phyloP scores from a whole-genome alignment of 2,329 filamentous ascomycete species.

The Colletotrichum simmondsii region DNA sequence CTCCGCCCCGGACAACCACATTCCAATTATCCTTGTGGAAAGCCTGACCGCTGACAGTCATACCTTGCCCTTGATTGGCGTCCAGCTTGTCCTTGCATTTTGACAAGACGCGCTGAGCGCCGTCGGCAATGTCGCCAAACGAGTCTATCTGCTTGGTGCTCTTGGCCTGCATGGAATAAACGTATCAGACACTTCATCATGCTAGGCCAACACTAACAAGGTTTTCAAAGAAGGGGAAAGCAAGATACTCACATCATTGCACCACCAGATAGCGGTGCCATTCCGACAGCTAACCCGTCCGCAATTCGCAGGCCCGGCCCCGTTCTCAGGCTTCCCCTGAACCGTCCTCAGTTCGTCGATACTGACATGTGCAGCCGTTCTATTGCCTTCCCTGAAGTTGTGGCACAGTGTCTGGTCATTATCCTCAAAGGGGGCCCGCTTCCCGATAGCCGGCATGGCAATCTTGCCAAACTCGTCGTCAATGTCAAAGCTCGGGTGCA shows the following conservation, averaged over 20 bases:
- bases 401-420: conserved; percentile 3
- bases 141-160: conserved; percentile 11
- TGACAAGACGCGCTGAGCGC: conserved; percentile 11
- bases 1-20: conserved; percentile 10
- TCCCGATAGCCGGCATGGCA: not conserved
- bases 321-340: conserved; percentile 14
- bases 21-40: conserved; percentile 25
- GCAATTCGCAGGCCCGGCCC: conserved; percentile 17
- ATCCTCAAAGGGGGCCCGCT: not conserved
- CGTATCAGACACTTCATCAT: not conserved
- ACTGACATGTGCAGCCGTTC: not conserved
- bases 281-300: conserved; percentile 22
- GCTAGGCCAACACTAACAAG: not conserved
- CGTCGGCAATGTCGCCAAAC: conserved; percentile 23
- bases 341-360: conserved; percentile 11
- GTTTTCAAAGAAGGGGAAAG: not conserved
- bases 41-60: conserved; percentile 22
- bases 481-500: not conserved
- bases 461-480: not conserved
- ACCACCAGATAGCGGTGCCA: conserved; percentile 19
- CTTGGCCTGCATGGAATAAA: not conserved
- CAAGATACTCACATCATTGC: conserved; percentile 13
- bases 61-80: conserved; percentile 13
- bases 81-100: conserved; percentile 23
- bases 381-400: conserved; percentile 17